Evolutionary conservation across 2,329 filamentous ascomycete species (phyloP), one percentile per base, ranked within the genome.

Genomic region (Aspergillus ochraceoroseus): DNA sequence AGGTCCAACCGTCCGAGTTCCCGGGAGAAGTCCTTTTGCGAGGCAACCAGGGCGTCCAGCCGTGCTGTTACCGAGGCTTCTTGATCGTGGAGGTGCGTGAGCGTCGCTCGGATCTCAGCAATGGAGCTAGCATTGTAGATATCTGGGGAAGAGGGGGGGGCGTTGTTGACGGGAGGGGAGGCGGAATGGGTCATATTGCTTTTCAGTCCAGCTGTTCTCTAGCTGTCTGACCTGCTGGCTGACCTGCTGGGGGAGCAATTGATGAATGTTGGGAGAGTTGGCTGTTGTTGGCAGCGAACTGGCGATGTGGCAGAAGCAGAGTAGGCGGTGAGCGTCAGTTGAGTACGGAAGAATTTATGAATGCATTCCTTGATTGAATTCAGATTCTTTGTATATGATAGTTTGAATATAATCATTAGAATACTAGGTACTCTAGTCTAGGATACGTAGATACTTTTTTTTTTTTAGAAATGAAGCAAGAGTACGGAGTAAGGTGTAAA

Each of bases 1-100:
- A 95, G 75, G 65, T 98, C 92, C 48, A 98, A 76, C 12, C 90
- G 84, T 46, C 82, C 82, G 35, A 98, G 75, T 57, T 95, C 87
- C 51, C 88, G 85, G 13, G 85, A 83, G 34, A 98, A 78, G 59
- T 94, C 85, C 46, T 86, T 81, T 61, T 96, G 88, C 1, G 86
- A 88, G 47, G 83, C 79, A 33, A 95, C 70, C 38, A 95, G 78
- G 37, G 76, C 72, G 63, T 90, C 80, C 30, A 96, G 80, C 31
- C 81, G 83, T 39, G 75, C 73, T 1, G 83, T 87, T 48, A 95
- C 80, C 39, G 75, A 67, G 47, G 80, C 75, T 66, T 96, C 89
- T 58, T 84, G 84, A 36, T 74, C 69, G 58, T 89, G 85, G 36
- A 96, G 79, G 52, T 80, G 73, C 29, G 79, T 75, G 50, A 98